Evolutionary conservation across 139 green algal genomes (phyloP).

Genomic region (Pleodorina starrii): DNA sequence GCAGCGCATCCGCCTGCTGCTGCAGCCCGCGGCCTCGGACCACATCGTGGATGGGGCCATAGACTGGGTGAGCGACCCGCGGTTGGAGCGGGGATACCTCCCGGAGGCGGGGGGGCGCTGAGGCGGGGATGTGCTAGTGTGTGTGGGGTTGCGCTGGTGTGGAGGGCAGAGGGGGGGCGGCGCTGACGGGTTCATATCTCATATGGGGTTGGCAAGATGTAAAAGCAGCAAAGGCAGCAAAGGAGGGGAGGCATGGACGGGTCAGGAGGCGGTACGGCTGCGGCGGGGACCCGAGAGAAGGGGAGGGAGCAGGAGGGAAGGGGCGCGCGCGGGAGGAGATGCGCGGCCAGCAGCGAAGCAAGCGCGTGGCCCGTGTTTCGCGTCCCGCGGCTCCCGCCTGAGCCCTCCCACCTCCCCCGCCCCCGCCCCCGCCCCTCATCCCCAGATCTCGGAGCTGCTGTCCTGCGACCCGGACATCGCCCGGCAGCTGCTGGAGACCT

Average conservation of each 20-base stretch:
- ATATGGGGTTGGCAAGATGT: no score
- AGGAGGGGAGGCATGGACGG: background rate
- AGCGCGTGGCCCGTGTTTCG: no score
- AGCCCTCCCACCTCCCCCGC: no score
- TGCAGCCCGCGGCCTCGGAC: background rate
- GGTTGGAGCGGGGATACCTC: no score
- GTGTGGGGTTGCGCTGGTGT: background rate
- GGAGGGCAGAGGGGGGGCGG: background rate
- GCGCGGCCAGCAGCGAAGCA: no score
- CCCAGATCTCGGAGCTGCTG: constrained; percentile 56
- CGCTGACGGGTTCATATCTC: no score
- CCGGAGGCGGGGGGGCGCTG: no score
- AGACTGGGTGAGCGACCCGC: constrained; percentile 39
- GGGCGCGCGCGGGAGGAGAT: no score
- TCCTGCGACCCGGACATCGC: background rate
- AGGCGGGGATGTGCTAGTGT: no score
- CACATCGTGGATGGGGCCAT: constrained; percentile 39
- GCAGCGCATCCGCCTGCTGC: constrained; percentile 51
- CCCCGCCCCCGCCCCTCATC: background rate
- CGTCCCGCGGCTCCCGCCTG: no score
- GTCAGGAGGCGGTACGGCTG: no score
- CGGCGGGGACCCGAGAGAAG: background rate
- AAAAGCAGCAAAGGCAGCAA: no score
- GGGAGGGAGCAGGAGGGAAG: background rate
- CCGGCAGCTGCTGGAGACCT: constrained; percentile 10